Percentiles rank a stretch among this genome's conserved stretches.
Evolutionary conservation across 306 rosid genomes (phyloP).

Genomic region (Acmispon strigosus): DNA sequence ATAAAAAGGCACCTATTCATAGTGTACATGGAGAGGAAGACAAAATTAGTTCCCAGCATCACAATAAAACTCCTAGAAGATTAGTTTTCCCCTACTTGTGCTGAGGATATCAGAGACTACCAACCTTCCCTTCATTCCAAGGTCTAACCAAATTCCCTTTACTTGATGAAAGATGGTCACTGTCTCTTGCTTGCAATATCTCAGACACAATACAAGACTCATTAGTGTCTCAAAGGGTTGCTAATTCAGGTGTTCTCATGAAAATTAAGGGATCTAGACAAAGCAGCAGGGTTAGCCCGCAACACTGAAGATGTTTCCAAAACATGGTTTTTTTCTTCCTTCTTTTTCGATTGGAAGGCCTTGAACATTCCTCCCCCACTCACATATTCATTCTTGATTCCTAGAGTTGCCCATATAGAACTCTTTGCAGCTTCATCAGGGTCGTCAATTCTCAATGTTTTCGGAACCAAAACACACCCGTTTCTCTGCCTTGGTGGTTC

Average conservation of each 20-base stretch:
- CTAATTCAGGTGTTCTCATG: conserved; percentile 53
- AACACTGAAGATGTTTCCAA: conserved; percentile 45
- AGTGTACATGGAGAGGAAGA: conserved; percentile 25
- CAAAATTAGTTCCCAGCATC: conserved; percentile 36
- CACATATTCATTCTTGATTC: conserved; percentile 60
- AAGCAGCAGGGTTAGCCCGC: conserved; percentile 89
- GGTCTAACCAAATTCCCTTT: conserved; percentile 13
- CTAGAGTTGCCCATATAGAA: conserved; percentile 86
- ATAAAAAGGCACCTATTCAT: conserved; percentile 27
- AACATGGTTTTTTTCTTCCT: conserved; percentile 36
- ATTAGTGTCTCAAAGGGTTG: neutral
- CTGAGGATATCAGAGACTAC: conserved; percentile 30
- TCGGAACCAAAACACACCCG: conserved; percentile 69
- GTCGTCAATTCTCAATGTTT: conserved; percentile 75
- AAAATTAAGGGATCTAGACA: conserved; percentile 77
- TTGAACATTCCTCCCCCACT: conserved; percentile 53
- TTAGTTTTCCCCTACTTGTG: conserved; percentile 22
- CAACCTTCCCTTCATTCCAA: conserved; percentile 15
- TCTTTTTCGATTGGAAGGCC: conserved; percentile 46
- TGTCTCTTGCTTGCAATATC: conserved; percentile 14
- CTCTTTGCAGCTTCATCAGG: conserved; percentile 90
- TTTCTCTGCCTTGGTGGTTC: conserved; percentile 38
- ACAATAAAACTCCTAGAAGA: conserved; percentile 27
- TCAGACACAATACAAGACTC: neutral
- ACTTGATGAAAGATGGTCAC: conserved; percentile 32